Conservation (phyloP, 345 rosid genomes). For the Gossypium ekmanianum region DNA sequence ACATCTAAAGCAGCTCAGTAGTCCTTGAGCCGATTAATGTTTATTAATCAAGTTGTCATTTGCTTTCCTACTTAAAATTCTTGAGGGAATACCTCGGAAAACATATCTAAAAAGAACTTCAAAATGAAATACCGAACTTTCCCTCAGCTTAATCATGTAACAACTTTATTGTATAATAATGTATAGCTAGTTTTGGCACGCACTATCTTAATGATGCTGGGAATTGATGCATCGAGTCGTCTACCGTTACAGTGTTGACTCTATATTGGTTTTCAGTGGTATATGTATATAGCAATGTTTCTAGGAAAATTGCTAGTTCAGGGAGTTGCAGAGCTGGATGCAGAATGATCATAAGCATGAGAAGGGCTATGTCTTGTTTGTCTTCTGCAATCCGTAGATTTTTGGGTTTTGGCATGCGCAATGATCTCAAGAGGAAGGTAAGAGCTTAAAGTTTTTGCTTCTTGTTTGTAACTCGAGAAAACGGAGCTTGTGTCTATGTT, state of each 20-base stretch:
- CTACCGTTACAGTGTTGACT: neutral
- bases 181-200: neutral
- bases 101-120: neutral
- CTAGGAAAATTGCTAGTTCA: conserved; percentile 10
- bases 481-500: neutral
- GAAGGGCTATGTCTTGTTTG: conserved; percentile 1
- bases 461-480: neutral
- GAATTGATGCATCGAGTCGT: neutral
- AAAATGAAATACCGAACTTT: neutral
- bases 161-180: neutral
- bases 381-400: neutral
- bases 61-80: neutral
- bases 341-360: conserved; percentile 5
- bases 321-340: neutral
- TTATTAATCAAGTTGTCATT: conserved; percentile 6
- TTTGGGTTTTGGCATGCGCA: neutral
- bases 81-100: neutral
- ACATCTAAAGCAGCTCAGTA: conserved; percentile 8
- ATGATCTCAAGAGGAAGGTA: conserved; percentile 6
- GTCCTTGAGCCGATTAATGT: neutral
- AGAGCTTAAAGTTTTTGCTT: neutral
- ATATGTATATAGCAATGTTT: neutral
- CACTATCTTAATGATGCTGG: neutral
- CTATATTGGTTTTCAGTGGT: neutral
- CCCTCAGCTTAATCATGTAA: neutral